phyloP scores from a whole-genome alignment of 208 protist genomes.

The Trypanosoma grayi region DNA sequence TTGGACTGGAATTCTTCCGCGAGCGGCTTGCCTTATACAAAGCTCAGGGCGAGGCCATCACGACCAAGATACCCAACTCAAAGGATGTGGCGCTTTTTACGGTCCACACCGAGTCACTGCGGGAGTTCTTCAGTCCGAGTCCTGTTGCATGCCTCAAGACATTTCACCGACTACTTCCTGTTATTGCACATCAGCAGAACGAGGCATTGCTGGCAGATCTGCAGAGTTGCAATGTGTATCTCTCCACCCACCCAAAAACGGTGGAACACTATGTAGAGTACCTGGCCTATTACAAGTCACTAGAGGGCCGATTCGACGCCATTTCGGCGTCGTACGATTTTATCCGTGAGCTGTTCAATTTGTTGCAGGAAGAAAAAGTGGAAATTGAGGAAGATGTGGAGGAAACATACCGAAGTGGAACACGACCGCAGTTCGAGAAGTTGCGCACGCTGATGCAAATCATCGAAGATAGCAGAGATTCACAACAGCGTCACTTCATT shows the following conservation, averaged over 20 bases:
- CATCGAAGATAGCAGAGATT: constrained; percentile 87
- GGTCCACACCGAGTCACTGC: constrained; percentile 80
- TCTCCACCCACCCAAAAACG: constrained; percentile 78
- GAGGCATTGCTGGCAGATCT: constrained; percentile 84
- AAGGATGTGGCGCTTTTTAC: constrained; percentile 87
- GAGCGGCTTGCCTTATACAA: constrained; percentile 85
- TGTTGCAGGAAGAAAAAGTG: constrained; percentile 89
- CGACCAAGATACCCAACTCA: constrained; percentile 78
- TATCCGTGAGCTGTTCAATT: constrained; percentile 85
- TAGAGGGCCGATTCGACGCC: constrained; percentile 76
- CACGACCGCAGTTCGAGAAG: constrained; percentile 91
- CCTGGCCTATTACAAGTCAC: constrained; percentile 77
- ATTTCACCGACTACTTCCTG: constrained; percentile 89
- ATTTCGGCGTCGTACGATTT: constrained; percentile 87
- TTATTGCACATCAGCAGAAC: constrained; percentile 89
- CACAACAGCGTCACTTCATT: constrained; percentile 89
- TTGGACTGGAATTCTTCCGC: constrained; percentile 86
- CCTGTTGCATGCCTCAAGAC: constrained; percentile 81
- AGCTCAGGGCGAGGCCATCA: constrained; percentile 83
- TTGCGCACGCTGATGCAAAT: constrained; percentile 86
- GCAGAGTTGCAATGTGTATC: constrained; percentile 77
- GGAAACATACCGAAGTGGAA: constrained; percentile 91
- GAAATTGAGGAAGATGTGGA: constrained; percentile 82
- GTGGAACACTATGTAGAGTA: constrained; percentile 94
- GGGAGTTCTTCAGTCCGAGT: constrained; percentile 90